Evolutionary conservation across 805 yeast species (phyloP).

Genomic region (Barnettozyma siamensis): DNA sequence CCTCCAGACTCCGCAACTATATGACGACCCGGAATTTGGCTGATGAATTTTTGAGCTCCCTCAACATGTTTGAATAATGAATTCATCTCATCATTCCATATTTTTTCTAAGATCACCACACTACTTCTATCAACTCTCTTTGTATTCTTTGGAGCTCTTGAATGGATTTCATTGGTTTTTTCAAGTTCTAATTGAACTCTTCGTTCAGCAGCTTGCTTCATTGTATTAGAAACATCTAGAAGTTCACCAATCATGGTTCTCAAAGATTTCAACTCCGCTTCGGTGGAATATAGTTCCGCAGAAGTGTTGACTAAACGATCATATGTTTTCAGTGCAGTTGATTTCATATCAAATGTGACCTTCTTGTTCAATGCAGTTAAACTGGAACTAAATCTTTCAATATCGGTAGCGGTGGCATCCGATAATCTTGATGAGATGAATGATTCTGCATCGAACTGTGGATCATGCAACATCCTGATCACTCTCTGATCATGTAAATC

Average conservation of each 20-base stretch:
- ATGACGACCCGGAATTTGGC: conserved; percentile 75
- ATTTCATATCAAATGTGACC: conserved; percentile 53
- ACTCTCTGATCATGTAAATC: conserved; percentile 21
- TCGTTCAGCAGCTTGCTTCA: conserved; percentile 56
- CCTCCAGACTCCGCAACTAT: conserved; percentile 71
- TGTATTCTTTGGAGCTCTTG: conserved; percentile 5
- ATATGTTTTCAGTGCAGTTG: conserved; percentile 55
- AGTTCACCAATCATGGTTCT: conserved; percentile 57
- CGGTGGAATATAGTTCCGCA: conserved; percentile 56
- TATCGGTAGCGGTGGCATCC: conserved; percentile 64
- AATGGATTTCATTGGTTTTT: conserved; percentile 13
- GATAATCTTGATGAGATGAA: conserved; percentile 47
- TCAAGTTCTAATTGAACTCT: conserved; percentile 43
- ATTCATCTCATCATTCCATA: conserved; percentile 74
- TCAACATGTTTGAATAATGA: conserved; percentile 76
- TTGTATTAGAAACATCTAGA: conserved; percentile 50
- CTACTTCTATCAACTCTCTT: conserved; percentile 54
- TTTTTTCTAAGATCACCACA: conserved; percentile 64
- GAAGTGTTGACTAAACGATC: conserved; percentile 55
- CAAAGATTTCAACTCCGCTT: conserved; percentile 55
- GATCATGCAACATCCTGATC: conserved; percentile 32
- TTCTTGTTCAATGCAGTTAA: conserved; percentile 42
- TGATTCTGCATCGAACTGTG: conserved; percentile 40
- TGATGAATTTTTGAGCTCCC: conserved; percentile 79
- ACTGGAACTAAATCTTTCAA: conserved; percentile 60